Evolutionary conservation across 352 stramenopile species (phyloP).

Genomic region (Elongisporangium senticosum): DNA sequence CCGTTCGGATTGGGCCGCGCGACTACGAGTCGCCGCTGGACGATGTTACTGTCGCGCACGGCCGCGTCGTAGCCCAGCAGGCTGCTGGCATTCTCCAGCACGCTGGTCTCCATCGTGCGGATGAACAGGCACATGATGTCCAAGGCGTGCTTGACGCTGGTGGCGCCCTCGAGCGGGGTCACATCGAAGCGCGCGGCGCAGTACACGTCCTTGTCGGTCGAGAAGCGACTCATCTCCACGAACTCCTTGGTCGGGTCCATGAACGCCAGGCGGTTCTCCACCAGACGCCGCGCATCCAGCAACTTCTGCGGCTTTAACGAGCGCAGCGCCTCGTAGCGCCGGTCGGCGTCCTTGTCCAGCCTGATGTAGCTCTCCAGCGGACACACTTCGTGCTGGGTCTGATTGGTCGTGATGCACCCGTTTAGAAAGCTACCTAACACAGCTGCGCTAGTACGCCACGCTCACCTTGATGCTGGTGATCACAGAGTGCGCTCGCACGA

Average conservation of each 20-base stretch:
- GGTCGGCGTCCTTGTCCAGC: slow-evolving; percentile 20
- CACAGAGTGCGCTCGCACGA: slow-evolving; percentile 28
- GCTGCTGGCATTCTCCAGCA: slow-evolving; percentile 6
- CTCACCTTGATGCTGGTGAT: slow-evolving; percentile 25
- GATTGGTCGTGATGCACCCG: neutral
- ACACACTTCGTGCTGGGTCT: slow-evolving; percentile 19
- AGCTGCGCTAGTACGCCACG: neutral
- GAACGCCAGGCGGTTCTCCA: slow-evolving; percentile 41
- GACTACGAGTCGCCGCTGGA: slow-evolving; percentile 30
- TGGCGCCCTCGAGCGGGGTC: slow-evolving; percentile 20
- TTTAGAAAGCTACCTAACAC: neutral
- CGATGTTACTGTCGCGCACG: slow-evolving; percentile 20
- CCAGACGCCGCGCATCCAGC: slow-evolving; percentile 24
- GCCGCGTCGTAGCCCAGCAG: slow-evolving; percentile 14
- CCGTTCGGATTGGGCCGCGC: slow-evolving; percentile 16
- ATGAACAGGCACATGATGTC: slow-evolving; percentile 38
- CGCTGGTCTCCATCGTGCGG: slow-evolving; percentile 28
- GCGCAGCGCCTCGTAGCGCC: slow-evolving; percentile 22
- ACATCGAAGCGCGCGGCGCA: slow-evolving; percentile 38
- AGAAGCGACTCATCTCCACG: slow-evolving; percentile 32
- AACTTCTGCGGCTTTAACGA: slow-evolving; percentile 32
- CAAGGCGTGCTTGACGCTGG: slow-evolving; percentile 24
- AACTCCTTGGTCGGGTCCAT: slow-evolving; percentile 28
- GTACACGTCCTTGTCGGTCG: slow-evolving; percentile 32
- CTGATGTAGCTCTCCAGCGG: slow-evolving; percentile 40